Conservation (phyloP, 495 filamentous ascomycete species). For the Tuber umbilicatum region DNA sequence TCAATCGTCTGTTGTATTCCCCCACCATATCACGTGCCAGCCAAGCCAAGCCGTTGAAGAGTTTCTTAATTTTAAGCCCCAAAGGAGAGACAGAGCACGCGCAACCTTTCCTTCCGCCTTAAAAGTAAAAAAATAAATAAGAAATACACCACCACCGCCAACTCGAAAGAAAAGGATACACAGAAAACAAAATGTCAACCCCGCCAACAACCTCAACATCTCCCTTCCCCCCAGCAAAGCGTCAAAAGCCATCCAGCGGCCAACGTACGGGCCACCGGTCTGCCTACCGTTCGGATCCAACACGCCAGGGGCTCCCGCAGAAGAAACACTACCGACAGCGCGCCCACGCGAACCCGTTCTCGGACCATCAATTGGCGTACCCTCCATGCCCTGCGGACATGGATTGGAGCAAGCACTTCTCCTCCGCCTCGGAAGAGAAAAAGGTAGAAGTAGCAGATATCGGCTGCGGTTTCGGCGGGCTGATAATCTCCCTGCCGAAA, state of each 20-base stretch:
- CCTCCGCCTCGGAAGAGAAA: constrained; percentile 49
- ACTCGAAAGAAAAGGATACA: not conserved
- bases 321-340: constrained; percentile 95
- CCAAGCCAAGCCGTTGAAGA: not conserved
- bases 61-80: constrained; percentile 4
- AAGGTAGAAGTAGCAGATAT: constrained; percentile 93
- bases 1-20: not conserved
- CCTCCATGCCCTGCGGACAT: constrained; percentile 74
- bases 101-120: not conserved
- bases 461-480: constrained; percentile 89
- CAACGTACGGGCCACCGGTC: constrained; percentile 36
- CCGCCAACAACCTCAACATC: constrained; percentile 12
- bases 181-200: not conserved
- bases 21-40: not conserved
- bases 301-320: constrained; percentile 57
- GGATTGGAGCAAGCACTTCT: constrained; percentile 84
- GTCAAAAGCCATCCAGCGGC: constrained; percentile 31
- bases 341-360: constrained; percentile 96
- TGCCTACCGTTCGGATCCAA: constrained; percentile 30
- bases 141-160: not conserved
- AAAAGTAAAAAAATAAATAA: not conserved
- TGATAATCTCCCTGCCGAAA: constrained; percentile 79
- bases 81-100: not conserved
- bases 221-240: constrained; percentile 30
- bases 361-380: constrained; percentile 80